phyloP scores from a whole-genome alignment of 257 asterid species.

The Solanum pinnatisectum region DNA sequence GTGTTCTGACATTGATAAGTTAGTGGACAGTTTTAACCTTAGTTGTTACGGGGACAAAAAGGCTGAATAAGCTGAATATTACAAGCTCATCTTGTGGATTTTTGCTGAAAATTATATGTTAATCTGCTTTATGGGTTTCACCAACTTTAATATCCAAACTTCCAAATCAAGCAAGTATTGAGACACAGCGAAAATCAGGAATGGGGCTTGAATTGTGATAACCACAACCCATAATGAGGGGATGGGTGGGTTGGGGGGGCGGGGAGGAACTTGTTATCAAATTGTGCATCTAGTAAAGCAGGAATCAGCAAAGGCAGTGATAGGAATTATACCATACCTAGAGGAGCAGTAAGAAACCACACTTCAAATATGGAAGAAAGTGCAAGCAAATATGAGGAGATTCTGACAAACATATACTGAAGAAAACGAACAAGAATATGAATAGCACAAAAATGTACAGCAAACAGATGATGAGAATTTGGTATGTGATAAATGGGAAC shows the following conservation, averaged over 20 bases:
- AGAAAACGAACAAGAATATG: neutral
- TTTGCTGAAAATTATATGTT: neutral
- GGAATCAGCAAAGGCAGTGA: neutral
- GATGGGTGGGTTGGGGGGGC: neutral
- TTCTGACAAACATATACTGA: neutral
- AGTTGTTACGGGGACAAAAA: neutral
- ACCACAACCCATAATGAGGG: neutral
- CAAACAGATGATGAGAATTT: neutral
- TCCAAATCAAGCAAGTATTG: neutral
- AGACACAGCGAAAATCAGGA: neutral
- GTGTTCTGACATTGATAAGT: neutral
- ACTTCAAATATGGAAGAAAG: neutral
- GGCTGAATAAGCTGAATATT: neutral
- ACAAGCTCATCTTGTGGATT: neutral
- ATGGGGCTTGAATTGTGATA: neutral
- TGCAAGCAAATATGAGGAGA: neutral
- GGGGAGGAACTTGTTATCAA: neutral
- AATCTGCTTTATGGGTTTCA: neutral
- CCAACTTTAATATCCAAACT: neutral
- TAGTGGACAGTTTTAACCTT: neutral
- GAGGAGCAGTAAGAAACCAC: neutral
- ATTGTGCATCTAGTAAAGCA: neutral
- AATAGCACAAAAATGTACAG: neutral
- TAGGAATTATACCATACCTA: neutral
- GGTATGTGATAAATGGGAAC: neutral